Evolutionary conservation across 208 protist genomes (phyloP).

Genomic region (Zelonia costaricensis): DNA sequence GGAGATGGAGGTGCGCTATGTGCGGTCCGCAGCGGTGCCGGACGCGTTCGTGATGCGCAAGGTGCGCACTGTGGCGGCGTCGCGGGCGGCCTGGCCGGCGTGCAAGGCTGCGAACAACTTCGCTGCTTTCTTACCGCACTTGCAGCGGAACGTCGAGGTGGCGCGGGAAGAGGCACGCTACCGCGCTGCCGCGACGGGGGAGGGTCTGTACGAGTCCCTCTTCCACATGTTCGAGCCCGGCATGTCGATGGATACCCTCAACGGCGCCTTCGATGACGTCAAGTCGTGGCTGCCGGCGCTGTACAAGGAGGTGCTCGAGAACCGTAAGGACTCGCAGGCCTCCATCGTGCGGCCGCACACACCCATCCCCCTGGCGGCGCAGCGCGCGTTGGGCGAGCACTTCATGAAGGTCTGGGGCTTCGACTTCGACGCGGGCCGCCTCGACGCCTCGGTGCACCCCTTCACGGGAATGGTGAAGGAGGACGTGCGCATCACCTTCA

Average conservation of each 20-base stretch:
- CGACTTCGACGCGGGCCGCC: constrained; percentile 70
- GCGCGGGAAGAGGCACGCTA: constrained; percentile 41
- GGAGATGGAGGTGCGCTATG: constrained; percentile 44
- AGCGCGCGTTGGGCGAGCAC: constrained; percentile 36
- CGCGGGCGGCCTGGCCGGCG: constrained; percentile 38
- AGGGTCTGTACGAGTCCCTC: constrained; percentile 53
- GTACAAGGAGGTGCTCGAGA: constrained; percentile 44
- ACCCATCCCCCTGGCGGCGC: constrained; percentile 37
- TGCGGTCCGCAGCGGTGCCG: constrained; percentile 29
- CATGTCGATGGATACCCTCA: constrained; percentile 43
- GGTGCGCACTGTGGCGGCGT: constrained; percentile 27
- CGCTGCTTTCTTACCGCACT: constrained; percentile 36
- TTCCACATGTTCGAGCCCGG: constrained; percentile 69
- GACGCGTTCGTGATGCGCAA: constrained; percentile 43
- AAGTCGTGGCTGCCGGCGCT: constrained; percentile 67
- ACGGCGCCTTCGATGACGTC: constrained; percentile 54
- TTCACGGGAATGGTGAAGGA: constrained; percentile 69
- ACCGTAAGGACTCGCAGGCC: constrained; percentile 24
- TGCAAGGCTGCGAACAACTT: constrained; percentile 53
- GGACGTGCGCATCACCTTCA: constrained; percentile 81
- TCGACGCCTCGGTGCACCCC: constrained; percentile 76
- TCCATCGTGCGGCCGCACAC: constrained; percentile 6
- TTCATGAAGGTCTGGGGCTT: constrained; percentile 63
- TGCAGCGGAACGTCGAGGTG: constrained; percentile 52
- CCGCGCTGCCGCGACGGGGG: constrained; percentile 4